Evolutionary conservation across 192 early-diverging fungal genomes (phyloP).

Genomic region (Backusella liffmaniae): DNA sequence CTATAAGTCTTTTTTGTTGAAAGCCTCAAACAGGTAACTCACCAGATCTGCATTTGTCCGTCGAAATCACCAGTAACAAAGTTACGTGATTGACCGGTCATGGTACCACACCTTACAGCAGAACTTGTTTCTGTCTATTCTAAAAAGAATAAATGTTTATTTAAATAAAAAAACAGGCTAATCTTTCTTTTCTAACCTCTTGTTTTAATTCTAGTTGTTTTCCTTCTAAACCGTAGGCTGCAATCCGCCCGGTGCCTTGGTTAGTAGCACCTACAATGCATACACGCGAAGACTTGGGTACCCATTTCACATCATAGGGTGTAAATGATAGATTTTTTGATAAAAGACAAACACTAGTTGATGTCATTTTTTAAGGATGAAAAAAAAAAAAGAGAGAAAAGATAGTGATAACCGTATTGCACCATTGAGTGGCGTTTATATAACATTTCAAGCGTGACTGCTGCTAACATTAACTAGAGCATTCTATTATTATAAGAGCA

Average conservation of each 20-base stretch:
- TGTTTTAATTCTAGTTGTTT: conserved; percentile 44
- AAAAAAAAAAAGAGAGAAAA: background rate
- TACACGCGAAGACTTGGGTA: conserved; percentile 61
- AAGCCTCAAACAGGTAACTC: conserved; percentile 11
- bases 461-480: too few relatives aligned
- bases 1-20: background rate
- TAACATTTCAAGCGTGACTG: too few relatives aligned
- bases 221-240: conserved; percentile 55
- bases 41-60: conserved; percentile 52
- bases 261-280: conserved; percentile 62
- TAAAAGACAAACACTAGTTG: conserved; percentile 12
- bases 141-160: background rate
- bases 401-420: background rate
- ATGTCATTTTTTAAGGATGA: background rate
- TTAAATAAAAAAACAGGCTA: background rate
- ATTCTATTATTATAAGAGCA: too few relatives aligned
- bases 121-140: conserved; percentile 45
- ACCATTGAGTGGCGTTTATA: too few relatives aligned
- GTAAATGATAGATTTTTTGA: conserved; percentile 38
- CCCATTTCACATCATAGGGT: conserved; percentile 65
- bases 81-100: conserved; percentile 46
- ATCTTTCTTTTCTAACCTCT: conserved; percentile 34
- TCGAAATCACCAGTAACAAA: conserved; percentile 72
- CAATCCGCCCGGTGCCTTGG: conserved; percentile 56
- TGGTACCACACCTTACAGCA: conserved; percentile 53